Evolutionary conservation across 345 rosid species (phyloP).

Genomic region (Salix caprea): DNA sequence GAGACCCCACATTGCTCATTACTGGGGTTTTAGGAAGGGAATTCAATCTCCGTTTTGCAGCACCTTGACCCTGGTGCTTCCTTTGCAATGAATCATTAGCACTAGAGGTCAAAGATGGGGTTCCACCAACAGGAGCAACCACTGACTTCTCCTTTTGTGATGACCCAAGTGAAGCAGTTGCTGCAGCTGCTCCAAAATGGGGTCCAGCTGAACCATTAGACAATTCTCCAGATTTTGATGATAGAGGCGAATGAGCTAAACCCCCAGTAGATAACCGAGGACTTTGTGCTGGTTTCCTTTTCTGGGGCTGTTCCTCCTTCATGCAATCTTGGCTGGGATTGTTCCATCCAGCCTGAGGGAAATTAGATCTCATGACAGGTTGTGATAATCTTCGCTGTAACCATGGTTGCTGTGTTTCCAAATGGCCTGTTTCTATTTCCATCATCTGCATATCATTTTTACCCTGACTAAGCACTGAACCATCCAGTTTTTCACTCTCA

Average conservation of each 20-base stretch:
- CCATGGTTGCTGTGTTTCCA: conserved; percentile 55
- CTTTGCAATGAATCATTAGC: conserved; percentile 73
- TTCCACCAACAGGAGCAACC: conserved; percentile 55
- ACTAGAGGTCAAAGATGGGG: conserved; percentile 69
- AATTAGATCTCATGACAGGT: conserved; percentile 51
- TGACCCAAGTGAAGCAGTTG: conserved; percentile 42
- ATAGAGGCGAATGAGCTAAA: conserved; percentile 81
- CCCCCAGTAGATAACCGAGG: conserved; percentile 78
- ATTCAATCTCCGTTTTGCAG: conserved; percentile 67
- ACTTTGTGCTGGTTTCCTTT: conserved; percentile 79
- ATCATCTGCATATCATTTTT: conserved; percentile 47
- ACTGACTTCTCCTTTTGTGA: conserved; percentile 71
- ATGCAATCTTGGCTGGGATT: conserved; percentile 61
- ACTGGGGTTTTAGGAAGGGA: conserved; percentile 70
- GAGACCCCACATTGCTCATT: conserved; percentile 84
- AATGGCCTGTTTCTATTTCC: conserved; percentile 54
- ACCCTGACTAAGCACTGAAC: conserved; percentile 37
- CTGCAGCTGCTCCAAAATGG: conserved; percentile 66
- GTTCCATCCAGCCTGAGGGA: conserved; percentile 65
- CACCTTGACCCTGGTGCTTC: conserved; percentile 60
- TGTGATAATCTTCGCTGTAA: conserved; percentile 55
- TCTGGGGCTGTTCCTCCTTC: conserved; percentile 73
- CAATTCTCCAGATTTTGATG: conserved; percentile 95
- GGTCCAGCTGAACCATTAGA: conserved; percentile 82
- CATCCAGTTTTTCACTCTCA: conserved; percentile 62